Evolutionary conservation across 768 basidiomycete genomes (phyloP).

Genomic region (Trametes coccinea): DNA sequence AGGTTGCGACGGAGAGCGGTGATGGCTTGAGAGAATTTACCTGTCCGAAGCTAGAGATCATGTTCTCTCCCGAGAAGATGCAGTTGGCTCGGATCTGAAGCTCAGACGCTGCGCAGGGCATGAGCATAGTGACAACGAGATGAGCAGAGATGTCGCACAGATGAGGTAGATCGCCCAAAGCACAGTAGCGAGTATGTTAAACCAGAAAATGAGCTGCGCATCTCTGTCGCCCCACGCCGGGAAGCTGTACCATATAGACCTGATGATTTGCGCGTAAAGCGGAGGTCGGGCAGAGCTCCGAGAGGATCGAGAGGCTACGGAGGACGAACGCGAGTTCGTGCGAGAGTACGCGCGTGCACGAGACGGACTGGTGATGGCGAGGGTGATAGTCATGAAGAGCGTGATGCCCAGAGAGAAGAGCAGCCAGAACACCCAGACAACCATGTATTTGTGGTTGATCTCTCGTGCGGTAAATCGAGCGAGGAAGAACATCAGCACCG

Average conservation of each 20-base stretch:
- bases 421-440: conserved; percentile 30
- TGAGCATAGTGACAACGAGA: not conserved
- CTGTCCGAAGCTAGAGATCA: conserved; percentile 29
- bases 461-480: conserved; percentile 13
- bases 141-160: conserved; percentile 11
- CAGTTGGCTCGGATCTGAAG: conserved; percentile 24
- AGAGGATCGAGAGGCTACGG: conserved; percentile 1
- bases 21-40: conserved; percentile 4
- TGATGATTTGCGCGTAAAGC: not conserved
- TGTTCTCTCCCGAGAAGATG: conserved; percentile 28
- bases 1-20: too few species aligned
- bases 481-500: conserved; percentile 25
- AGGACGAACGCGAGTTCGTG: conserved; percentile 6
- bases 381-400: conserved; percentile 23
- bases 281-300: not conserved
- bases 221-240: conserved; percentile 12
- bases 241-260: not conserved
- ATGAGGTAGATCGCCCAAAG: conserved; percentile 28
- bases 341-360: conserved; percentile 10
- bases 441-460: conserved; percentile 24
- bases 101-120: conserved; percentile 23
- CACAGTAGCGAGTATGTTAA: conserved; percentile 15
- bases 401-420: conserved; percentile 30
- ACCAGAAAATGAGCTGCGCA: conserved; percentile 18
- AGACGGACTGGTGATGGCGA: conserved; percentile 23